A percentile compares a stretch with the other conserved stretches of the same genome.
Conservation (phyloP, 192 early-diverging fungal genomes). For the Backusella parvicylindrica region DNA sequence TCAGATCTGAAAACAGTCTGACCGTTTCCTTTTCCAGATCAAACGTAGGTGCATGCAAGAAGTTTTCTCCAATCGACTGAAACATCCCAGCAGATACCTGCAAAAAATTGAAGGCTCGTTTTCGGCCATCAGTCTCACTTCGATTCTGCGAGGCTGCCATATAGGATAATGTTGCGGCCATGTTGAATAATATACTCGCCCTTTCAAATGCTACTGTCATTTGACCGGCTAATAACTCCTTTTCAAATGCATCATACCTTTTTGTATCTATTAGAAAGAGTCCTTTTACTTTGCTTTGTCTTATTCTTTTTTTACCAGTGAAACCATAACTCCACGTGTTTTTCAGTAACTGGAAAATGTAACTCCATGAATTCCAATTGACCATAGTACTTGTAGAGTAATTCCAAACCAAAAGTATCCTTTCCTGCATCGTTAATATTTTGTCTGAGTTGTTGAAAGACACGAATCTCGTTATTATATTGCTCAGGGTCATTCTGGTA, state of each 20-base stretch:
- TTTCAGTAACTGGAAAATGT: slow-evolving; percentile 90
- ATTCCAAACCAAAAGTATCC: slow-evolving; percentile 88
- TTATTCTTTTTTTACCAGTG: slow-evolving; percentile 64
- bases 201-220: slow-evolving; percentile 95
- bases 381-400: slow-evolving; percentile 94
- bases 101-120: slow-evolving; percentile 85
- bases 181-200: slow-evolving; percentile 92
- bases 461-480: slow-evolving; percentile 76
- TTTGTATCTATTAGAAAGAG: background rate
- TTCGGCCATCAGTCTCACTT: slow-evolving; percentile 66
- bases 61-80: slow-evolving; percentile 95
- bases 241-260: slow-evolving; percentile 83
- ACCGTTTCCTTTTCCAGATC: slow-evolving; percentile 90
- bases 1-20: slow-evolving; percentile 76
- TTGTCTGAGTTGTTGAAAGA: slow-evolving; percentile 87
- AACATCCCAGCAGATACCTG: slow-evolving; percentile 91
- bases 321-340: slow-evolving; percentile 86
- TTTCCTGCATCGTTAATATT: slow-evolving; percentile 93
- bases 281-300: background rate
- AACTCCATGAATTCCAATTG: slow-evolving; percentile 93
- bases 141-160: slow-evolving; percentile 73
- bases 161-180: slow-evolving; percentile 74
- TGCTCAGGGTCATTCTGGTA: slow-evolving; percentile 95
- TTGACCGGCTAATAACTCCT: slow-evolving; percentile 66
- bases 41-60: slow-evolving; percentile 89